Conservation (phyloP, 371 early-diverging fungal genomes). For the Haplosporangium sp. region DNA sequence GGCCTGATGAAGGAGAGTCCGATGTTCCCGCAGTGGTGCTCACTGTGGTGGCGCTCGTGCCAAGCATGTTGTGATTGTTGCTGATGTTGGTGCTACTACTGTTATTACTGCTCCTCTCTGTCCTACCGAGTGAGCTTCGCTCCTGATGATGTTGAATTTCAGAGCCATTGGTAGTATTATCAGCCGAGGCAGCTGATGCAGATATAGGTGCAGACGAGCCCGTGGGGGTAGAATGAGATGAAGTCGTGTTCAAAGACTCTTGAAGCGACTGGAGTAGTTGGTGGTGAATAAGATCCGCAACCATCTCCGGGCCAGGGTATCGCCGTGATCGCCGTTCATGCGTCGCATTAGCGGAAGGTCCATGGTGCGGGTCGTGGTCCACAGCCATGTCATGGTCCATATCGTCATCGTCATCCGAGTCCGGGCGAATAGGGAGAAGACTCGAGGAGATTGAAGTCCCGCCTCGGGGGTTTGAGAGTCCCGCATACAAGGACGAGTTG, state of each 20-base stretch:
- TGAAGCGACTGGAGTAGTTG: slow-evolving; percentile 30
- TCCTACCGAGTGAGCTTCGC: neutral
- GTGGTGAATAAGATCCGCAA: slow-evolving; percentile 34
- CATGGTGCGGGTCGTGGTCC: slow-evolving; percentile 7
- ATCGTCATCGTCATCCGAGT: slow-evolving; percentile 46
- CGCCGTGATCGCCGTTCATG: slow-evolving; percentile 7
- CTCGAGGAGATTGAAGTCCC: slow-evolving; percentile 53
- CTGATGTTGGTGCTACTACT: neutral
- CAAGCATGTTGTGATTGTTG: neutral
- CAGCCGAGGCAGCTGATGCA: neutral
- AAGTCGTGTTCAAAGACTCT: neutral
- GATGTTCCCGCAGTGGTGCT: neutral
- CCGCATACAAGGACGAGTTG: slow-evolving; percentile 6
- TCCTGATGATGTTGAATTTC: neutral
- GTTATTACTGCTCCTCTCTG: neutral
- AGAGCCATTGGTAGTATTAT: neutral
- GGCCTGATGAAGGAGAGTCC: neutral
- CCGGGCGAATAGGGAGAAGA: slow-evolving; percentile 46
- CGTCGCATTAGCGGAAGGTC: neutral
- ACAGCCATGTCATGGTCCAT: slow-evolving; percentile 17
- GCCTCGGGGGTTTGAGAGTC: slow-evolving; percentile 39
- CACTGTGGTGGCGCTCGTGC: neutral
- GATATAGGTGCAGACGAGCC: neutral
- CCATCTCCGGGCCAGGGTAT: slow-evolving; percentile 15
- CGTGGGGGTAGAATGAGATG: too few relatives aligned